phyloP scores from a whole-genome alignment of 176 grass and related monocot genomes.

The Secale cereale region DNA sequence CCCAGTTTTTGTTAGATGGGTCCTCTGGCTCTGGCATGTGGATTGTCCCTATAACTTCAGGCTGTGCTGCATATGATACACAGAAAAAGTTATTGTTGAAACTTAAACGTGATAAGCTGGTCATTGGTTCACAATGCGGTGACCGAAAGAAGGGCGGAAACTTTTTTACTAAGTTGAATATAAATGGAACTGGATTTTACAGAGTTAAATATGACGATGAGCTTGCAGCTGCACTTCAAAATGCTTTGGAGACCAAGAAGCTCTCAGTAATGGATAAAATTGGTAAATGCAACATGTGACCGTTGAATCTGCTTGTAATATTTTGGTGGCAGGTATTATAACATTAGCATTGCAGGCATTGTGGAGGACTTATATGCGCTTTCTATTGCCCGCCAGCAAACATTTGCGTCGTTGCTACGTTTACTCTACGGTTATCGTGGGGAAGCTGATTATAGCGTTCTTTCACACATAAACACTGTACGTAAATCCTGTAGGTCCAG shows the following conservation, averaged over 20 bases:
- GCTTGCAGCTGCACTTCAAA: slow-evolving; percentile 63
- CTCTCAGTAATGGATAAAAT: slow-evolving; percentile 77
- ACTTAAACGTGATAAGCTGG: slow-evolving; percentile 63
- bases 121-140: slow-evolving; percentile 32
- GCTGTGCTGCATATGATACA: slow-evolving; percentile 46
- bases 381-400: slow-evolving; percentile 64
- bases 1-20: slow-evolving; percentile 82
- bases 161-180: slow-evolving; percentile 83
- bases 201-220: slow-evolving; percentile 79
- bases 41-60: slow-evolving; percentile 74
- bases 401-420: slow-evolving; percentile 60
- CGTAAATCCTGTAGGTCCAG: slow-evolving; percentile 28
- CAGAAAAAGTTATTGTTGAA: slow-evolving; percentile 57
- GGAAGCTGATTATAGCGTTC: slow-evolving; percentile 71
- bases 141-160: slow-evolving; percentile 22
- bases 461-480: slow-evolving; percentile 66
- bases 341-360: slow-evolving; percentile 56
- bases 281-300: slow-evolving; percentile 43
- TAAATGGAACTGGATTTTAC: slow-evolving; percentile 86
- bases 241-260: slow-evolving; percentile 59
- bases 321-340: slow-evolving; percentile 7
- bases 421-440: slow-evolving; percentile 59
- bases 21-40: slow-evolving; percentile 56
- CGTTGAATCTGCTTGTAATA: background rate
- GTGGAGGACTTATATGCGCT: slow-evolving; percentile 72